Evolutionary conservation across 495 filamentous ascomycete genomes (phyloP).

Genomic region (Aspergillus leporis): DNA sequence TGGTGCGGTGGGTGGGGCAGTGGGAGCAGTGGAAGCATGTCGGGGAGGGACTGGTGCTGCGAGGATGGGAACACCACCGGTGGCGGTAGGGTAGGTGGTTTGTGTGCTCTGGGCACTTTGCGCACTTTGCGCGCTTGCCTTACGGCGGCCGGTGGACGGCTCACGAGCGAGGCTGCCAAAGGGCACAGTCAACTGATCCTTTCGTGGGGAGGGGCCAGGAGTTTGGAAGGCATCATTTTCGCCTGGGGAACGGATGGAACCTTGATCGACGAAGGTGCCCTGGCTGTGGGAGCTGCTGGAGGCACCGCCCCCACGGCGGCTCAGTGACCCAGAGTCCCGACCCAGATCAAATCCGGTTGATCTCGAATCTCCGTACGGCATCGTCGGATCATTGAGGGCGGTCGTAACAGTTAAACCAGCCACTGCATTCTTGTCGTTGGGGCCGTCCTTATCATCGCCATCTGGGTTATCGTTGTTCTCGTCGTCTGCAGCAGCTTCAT

Average conservation of each 20-base stretch:
- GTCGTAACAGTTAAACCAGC: not conserved
- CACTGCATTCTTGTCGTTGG: slow-evolving; percentile 8
- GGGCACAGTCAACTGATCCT: slow-evolving; percentile 26
- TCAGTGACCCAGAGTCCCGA: slow-evolving; percentile 29
- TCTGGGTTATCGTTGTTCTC: slow-evolving; percentile 17
- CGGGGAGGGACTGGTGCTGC: slow-evolving; percentile 18
- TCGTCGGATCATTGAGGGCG: slow-evolving; percentile 24
- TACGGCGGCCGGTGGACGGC: slow-evolving; percentile 44
- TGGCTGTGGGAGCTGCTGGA: slow-evolving; percentile 33
- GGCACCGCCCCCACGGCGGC: slow-evolving; percentile 33
- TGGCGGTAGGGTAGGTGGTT: slow-evolving; percentile 19
- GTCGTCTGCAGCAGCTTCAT: slow-evolving; percentile 14
- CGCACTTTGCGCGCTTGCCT: slow-evolving; percentile 11
- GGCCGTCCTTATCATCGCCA: not conserved
- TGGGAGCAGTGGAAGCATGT: not conserved
- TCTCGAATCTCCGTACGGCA: slow-evolving; percentile 23
- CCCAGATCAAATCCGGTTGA: slow-evolving; percentile 41
- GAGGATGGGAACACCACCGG: slow-evolving; percentile 19
- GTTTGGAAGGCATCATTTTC: slow-evolving; percentile 34
- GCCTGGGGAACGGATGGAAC: slow-evolving; percentile 44
- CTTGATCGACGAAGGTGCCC: slow-evolving; percentile 40
- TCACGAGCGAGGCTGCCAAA: slow-evolving; percentile 35
- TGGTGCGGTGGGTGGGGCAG: slow-evolving; percentile 1
- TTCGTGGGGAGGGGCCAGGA: slow-evolving; percentile 25
- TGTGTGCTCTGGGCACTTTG: slow-evolving; percentile 20